These are phyloP conservation scores for Xylariaceae sp. DNA, from an alignment of 2,329 filamentous ascomycete species.

Conservation along the genomic window DNA sequence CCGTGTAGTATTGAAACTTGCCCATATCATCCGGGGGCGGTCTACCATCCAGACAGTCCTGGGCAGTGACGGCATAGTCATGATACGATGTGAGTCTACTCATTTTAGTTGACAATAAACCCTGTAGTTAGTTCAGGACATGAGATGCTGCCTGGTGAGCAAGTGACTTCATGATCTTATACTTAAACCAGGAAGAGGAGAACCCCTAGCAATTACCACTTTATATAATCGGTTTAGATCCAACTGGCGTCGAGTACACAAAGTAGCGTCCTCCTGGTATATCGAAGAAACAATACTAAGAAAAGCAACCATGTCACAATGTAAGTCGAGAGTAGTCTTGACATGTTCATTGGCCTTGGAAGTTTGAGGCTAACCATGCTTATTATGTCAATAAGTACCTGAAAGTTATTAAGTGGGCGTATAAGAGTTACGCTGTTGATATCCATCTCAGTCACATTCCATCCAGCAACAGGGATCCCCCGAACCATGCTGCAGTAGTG, in stretches of 20 bases:
- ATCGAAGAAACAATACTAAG: background rate
- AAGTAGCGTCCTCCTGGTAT: background rate
- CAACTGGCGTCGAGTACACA: background rate
- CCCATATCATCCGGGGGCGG: constrained; percentile 8
- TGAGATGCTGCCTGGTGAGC: background rate
- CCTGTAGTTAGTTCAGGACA: background rate
- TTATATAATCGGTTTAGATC: background rate
- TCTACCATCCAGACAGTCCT: constrained; percentile 21
- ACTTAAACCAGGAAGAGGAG: background rate
- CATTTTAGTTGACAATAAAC: constrained; percentile 5
- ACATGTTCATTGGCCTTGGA: background rate
- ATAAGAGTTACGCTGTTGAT: no score
- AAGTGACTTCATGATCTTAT: background rate
- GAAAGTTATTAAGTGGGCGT: no score
- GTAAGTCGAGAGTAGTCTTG: background rate
- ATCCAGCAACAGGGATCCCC: background rate
- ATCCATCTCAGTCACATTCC: no score
- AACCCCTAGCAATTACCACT: background rate
- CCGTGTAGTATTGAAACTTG: constrained; percentile 6
- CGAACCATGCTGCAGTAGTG: constrained; percentile 1
- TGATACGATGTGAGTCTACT: constrained; percentile 23
- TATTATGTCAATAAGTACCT: background rate
- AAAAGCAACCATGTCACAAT: no score
- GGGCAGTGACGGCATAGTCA: constrained; percentile 19
- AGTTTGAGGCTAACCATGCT: background rate